Evolutionary conservation across 2,329 filamentous ascomycete genomes (phyloP).

Genomic region (Penicillium sumatraense): DNA sequence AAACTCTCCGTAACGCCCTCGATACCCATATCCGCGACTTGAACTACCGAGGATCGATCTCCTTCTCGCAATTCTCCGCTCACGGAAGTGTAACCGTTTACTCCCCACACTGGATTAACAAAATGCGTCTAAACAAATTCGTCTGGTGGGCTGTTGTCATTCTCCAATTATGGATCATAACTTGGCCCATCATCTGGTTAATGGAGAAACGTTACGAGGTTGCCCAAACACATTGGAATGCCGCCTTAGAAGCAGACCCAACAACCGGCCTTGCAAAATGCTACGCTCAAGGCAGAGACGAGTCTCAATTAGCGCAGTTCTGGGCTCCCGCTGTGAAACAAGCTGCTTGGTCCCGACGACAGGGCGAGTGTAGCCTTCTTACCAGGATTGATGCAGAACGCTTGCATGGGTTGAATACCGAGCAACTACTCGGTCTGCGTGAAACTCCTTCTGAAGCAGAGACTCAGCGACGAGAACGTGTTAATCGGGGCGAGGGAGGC

Average conservation of each 20-base stretch:
- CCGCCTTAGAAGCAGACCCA: conserved; percentile 21
- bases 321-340: conserved; percentile 42
- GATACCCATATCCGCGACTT: conserved; percentile 42
- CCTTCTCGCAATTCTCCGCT: conserved; percentile 26
- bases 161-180: conserved; percentile 45
- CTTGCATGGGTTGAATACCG: conserved; percentile 19
- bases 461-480: conserved; percentile 23
- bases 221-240: conserved; percentile 36
- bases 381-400: conserved; percentile 27
- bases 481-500: conserved; percentile 29
- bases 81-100: conserved; percentile 40
- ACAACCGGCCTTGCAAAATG: conserved; percentile 15
- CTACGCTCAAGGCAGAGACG: conserved; percentile 33
- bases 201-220: conserved; percentile 44
- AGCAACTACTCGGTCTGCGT: conserved; percentile 18
- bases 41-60: conserved; percentile 41
- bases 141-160: conserved; percentile 42
- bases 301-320: conserved; percentile 33
- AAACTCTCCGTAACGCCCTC: conserved; percentile 32
- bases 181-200: conserved; percentile 44
- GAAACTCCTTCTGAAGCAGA: conserved; percentile 22
- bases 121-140: conserved; percentile 36
- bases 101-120: conserved; percentile 46
- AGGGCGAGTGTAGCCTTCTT: conserved; percentile 18
- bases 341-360: conserved; percentile 37